phyloP scores from a whole-genome alignment of 108 stramenopile genomes.

The Conticribra weissflogii region DNA sequence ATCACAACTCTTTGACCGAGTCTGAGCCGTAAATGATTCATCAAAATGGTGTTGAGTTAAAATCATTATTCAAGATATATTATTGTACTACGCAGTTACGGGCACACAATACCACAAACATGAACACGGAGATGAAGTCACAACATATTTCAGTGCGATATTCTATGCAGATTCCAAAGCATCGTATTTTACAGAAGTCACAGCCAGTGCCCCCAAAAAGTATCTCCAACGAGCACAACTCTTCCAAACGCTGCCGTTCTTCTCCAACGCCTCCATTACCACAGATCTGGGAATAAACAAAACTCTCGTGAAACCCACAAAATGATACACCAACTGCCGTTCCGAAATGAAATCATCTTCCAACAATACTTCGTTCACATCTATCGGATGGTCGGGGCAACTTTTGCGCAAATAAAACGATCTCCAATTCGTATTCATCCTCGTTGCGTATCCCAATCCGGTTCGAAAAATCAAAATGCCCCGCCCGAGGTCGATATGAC shows the following conservation, averaged over 20 bases:
- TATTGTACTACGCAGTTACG: too few species aligned
- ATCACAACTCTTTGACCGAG: too few species aligned
- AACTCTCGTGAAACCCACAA: constrained; percentile 41
- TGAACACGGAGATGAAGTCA: too few species aligned
- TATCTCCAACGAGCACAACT: constrained; percentile 54
- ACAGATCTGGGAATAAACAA: constrained; percentile 41
- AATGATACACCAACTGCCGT: constrained; percentile 32
- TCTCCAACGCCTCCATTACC: constrained; percentile 35
- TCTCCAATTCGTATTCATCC: not conserved
- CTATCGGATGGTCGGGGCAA: constrained; percentile 8
- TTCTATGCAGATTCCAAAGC: too few species aligned
- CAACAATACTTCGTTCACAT: constrained; percentile 46
- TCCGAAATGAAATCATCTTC: constrained; percentile 41
- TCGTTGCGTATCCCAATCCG: constrained; percentile 14
- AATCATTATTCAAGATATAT: too few species aligned
- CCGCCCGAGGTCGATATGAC: constrained; percentile 14
- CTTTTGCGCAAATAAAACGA: constrained; percentile 9
- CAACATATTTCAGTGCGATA: too few species aligned
- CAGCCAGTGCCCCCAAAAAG: too few species aligned
- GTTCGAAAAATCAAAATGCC: constrained; percentile 26
- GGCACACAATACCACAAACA: too few species aligned
- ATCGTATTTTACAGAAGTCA: too few species aligned
- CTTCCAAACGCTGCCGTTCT: constrained; percentile 47
- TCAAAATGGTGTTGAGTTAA: too few species aligned
- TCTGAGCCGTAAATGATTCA: too few species aligned